A percentile compares a stretch with the other conserved stretches of the same genome.
phyloP scores from a whole-genome alignment of 2,329 filamentous ascomycete species.

The Phaeosphaeriaceae sp. region DNA sequence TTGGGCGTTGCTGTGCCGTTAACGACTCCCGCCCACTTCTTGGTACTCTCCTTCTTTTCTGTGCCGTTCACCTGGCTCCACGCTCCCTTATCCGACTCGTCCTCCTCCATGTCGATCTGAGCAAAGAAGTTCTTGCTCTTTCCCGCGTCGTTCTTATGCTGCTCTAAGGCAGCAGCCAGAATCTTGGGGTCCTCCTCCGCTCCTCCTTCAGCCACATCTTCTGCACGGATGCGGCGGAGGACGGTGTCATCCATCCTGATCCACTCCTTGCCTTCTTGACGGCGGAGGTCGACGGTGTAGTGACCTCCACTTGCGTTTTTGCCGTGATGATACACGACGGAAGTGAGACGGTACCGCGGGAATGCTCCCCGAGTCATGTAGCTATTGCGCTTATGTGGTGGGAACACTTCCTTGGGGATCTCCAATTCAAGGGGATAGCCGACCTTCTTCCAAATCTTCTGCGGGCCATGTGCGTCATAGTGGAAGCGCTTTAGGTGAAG shows the following conservation, averaged over 20 bases:
- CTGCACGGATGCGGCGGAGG: constrained; percentile 81
- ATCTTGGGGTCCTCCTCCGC: constrained; percentile 79
- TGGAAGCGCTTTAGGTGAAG: constrained; percentile 97
- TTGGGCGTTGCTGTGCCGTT: constrained; percentile 69
- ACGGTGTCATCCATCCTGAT: constrained; percentile 93
- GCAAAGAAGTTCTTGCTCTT: constrained; percentile 77
- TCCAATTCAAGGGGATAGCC: constrained; percentile 95
- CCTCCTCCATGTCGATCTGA: constrained; percentile 64
- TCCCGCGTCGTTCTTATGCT: constrained; percentile 65
- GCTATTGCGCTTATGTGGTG: constrained; percentile 73
- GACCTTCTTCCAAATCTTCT: constrained; percentile 99
- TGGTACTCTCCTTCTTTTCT: constrained; percentile 61
- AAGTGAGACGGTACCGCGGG: constrained; percentile 84
- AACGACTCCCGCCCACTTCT: constrained; percentile 69
- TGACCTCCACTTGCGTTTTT: constrained; percentile 96
- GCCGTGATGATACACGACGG: constrained; percentile 95
- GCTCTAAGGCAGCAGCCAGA: constrained; percentile 70
- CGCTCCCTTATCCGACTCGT: constrained; percentile 69
- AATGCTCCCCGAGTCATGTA: constrained; percentile 71
- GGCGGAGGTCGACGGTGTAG: constrained; percentile 95
- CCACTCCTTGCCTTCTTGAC: constrained; percentile 96
- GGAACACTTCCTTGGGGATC: constrained; percentile 88
- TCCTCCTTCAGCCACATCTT: constrained; percentile 88
- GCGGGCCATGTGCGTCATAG: constrained; percentile 86
- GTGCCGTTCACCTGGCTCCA: constrained; percentile 87